These are phyloP conservation scores for Rhytidiadelphus loreus DNA, from an alignment of 225 moss, liverwort and hornwort species.

Conservation along the genomic window DNA sequence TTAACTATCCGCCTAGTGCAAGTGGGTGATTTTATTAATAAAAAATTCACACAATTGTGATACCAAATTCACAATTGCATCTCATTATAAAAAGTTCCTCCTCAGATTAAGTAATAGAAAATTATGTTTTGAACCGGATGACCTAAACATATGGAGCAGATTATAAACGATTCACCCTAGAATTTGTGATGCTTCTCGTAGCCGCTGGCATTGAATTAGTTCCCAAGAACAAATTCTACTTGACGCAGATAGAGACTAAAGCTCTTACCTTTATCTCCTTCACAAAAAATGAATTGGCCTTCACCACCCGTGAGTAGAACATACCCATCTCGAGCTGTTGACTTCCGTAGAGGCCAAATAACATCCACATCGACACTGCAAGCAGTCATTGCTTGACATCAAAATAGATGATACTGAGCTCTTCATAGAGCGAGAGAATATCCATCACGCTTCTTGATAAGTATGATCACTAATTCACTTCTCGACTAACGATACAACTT, in stretches of 20 bases:
- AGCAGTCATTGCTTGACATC: background rate
- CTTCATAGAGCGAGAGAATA: background rate
- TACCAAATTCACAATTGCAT: background rate
- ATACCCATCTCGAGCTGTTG: slow-evolving; percentile 47
- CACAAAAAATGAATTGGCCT: slow-evolving; percentile 28
- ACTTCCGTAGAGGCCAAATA: slow-evolving; percentile 33
- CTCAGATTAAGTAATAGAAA: background rate
- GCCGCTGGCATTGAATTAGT: background rate
- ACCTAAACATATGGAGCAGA: background rate
- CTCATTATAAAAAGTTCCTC: background rate
- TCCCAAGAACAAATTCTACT: background rate
- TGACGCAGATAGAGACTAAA: background rate
- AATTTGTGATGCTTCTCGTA: background rate
- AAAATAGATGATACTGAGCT: background rate
- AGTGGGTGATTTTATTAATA: background rate
- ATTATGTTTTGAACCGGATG: background rate
- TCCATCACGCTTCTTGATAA: background rate
- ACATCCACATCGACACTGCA: slow-evolving; percentile 45
- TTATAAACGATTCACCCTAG: background rate
- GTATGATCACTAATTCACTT: background rate
- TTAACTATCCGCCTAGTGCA: background rate
- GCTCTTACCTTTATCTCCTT: slow-evolving; percentile 35
- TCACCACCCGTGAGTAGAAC: slow-evolving; percentile 33
- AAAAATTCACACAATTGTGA: background rate
- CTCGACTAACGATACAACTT: background rate